These are phyloP conservation scores for Paramarasmius palmivorus DNA, from an alignment of 1,284 basidiomycete genomes.

Conservation along the genomic window DNA sequence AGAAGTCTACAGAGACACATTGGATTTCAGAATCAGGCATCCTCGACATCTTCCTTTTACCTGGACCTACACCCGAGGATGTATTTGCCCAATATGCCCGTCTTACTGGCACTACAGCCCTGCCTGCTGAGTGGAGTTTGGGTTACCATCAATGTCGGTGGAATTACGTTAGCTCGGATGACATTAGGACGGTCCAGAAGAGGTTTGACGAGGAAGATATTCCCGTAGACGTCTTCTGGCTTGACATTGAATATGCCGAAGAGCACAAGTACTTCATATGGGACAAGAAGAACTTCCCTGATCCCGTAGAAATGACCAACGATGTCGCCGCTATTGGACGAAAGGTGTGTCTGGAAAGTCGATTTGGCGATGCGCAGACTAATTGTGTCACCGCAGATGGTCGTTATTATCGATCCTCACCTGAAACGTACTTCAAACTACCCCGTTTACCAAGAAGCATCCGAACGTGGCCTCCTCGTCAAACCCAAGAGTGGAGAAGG, in stretches of 20 bases:
- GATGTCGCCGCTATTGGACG: conserved; percentile 84
- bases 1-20: conserved; percentile 80
- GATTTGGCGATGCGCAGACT: neutral
- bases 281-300: conserved; percentile 90
- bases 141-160: conserved; percentile 98
- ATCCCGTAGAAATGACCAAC: conserved; percentile 91
- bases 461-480: conserved; percentile 79
- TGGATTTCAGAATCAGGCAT: conserved; percentile 98
- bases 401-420: conserved; percentile 97
- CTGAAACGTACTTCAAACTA: conserved; percentile 84
- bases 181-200: conserved; percentile 85
- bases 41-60: conserved; percentile 91
- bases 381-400: conserved; percentile 63
- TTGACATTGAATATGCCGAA: conserved; percentile 95
- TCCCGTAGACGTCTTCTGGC: conserved; percentile 97
- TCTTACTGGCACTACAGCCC: conserved; percentile 83
- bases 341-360: conserved; percentile 56
- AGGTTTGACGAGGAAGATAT: conserved; percentile 93
- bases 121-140: conserved; percentile 91
- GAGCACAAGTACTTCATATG: conserved; percentile 99
- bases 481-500: conserved; percentile 77
- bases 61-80: conserved; percentile 81
- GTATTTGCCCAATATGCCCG: conserved; percentile 86
- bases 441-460: conserved; percentile 85
- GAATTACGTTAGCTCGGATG: conserved; percentile 95